Conservation (phyloP, 2,329 filamentous ascomycete species). For the Penicillium sp. region DNA sequence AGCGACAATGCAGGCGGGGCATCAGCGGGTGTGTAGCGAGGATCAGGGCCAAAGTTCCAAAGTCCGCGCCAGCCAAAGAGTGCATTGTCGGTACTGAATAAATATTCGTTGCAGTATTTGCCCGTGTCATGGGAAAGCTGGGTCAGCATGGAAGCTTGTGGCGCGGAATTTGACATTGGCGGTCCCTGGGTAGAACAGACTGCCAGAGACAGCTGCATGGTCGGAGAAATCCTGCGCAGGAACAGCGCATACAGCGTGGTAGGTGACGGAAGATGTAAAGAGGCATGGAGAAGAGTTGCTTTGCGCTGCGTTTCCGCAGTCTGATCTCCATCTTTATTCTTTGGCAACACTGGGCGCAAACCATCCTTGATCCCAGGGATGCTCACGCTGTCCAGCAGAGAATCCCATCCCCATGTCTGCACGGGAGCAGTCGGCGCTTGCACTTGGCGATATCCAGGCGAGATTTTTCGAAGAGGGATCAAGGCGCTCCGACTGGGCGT, state of each 20-base stretch:
- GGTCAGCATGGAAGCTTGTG: conserved; percentile 44
- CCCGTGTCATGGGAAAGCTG: conserved; percentile 67
- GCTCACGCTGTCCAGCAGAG: conserved; percentile 25
- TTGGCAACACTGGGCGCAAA: conserved; percentile 42
- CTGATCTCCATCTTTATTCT: conserved; percentile 53
- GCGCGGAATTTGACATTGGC: conserved; percentile 41
- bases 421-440: conserved; percentile 41
- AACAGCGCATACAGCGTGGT: conserved; percentile 84
- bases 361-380: conserved; percentile 16
- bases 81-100: conserved; percentile 89
- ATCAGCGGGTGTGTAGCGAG: conserved; percentile 22
- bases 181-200: conserved; percentile 41
- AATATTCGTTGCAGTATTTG: conserved; percentile 80
- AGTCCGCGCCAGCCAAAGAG: conserved; percentile 81
- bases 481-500: conserved; percentile 64
- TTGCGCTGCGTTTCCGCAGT: conserved; percentile 27
- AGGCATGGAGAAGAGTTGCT: conserved; percentile 44
- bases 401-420: conserved; percentile 32
- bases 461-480: conserved; percentile 70
- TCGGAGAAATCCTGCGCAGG: conserved; percentile 70
- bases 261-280: conserved; percentile 56
- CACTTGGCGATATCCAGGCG: conserved; percentile 78
- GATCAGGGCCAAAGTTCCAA: conserved; percentile 86
- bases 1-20: conserved; percentile 65
- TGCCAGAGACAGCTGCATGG: conserved; percentile 73